phyloP scores from a whole-genome alignment of 306 rosid species.

The Prunus salicina region DNA sequence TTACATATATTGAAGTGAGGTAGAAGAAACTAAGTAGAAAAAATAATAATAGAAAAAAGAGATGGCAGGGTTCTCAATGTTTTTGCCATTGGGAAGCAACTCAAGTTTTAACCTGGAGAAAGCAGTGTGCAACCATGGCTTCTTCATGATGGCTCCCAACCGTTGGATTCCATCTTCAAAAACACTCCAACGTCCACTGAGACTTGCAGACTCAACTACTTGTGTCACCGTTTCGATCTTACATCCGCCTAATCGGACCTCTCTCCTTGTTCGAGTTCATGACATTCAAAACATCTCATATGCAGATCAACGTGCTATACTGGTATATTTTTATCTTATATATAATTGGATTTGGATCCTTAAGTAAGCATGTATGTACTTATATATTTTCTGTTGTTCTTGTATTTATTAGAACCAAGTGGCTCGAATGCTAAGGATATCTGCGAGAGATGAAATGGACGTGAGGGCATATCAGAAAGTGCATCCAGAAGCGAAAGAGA shows the following conservation, averaged over 20 bases:
- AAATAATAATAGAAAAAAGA: too few species aligned
- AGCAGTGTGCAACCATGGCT: constrained; percentile 43
- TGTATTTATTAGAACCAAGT: constrained; percentile 21
- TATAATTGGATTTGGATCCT: too few species aligned
- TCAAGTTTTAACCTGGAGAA: constrained; percentile 25
- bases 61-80: neutral
- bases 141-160: constrained; percentile 53
- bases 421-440: constrained; percentile 28
- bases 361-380: too few species aligned
- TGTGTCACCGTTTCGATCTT: constrained; percentile 26
- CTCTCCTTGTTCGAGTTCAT: constrained; percentile 21
- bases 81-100: neutral
- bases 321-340: neutral
- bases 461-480: constrained; percentile 1
- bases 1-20: too few species aligned
- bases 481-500: constrained; percentile 2
- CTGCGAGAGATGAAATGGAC: constrained; percentile 10
- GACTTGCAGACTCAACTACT: constrained; percentile 16
- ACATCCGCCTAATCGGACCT: neutral
- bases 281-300: neutral
- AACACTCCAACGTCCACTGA: constrained; percentile 35
- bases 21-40: too few species aligned
- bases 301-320: neutral
- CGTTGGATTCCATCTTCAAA: constrained; percentile 32
- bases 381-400: too few species aligned